Evolutionary conservation across 2,329 filamentous ascomycete species (phyloP).

Genomic region (Waltergamsia citrina): DNA sequence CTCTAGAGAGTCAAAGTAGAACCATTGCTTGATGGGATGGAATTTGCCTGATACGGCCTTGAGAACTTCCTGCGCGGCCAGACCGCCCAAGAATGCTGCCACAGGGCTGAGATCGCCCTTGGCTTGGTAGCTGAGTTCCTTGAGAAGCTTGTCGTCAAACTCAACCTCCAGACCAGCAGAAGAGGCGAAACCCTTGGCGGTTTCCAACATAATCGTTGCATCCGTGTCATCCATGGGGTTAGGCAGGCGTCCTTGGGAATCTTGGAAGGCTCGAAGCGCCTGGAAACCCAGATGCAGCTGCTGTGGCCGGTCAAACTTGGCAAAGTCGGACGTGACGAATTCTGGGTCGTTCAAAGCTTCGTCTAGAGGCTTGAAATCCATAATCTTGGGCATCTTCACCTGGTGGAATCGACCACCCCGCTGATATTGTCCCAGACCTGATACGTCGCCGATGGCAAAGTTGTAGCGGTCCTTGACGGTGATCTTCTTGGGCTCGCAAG

Average conservation of each 20-base stretch:
- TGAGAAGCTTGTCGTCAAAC: slow-evolving; percentile 84
- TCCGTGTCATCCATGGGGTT: slow-evolving; percentile 78
- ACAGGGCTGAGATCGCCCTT: slow-evolving; percentile 84
- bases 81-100: slow-evolving; percentile 89
- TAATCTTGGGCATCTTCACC: slow-evolving; percentile 95
- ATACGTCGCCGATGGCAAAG: slow-evolving; percentile 93
- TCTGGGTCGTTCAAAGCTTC: slow-evolving; percentile 78
- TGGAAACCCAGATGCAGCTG: slow-evolving; percentile 91
- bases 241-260: slow-evolving; percentile 66
- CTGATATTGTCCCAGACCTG: slow-evolving; percentile 76
- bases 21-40: slow-evolving; percentile 86
- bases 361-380: slow-evolving; percentile 79
- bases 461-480: slow-evolving; percentile 94
- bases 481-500: slow-evolving; percentile 76
- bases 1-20: slow-evolving; percentile 98
- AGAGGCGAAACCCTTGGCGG: slow-evolving; percentile 64
- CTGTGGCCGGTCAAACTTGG: slow-evolving; percentile 91
- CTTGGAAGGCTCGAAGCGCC: slow-evolving; percentile 78
- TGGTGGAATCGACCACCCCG: slow-evolving; percentile 86
- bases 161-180: slow-evolving; percentile 61
- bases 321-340: slow-evolving; percentile 86
- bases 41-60: slow-evolving; percentile 98
- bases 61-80: slow-evolving; percentile 87
- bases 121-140: slow-evolving; percentile 90
- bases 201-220: slow-evolving; percentile 65